These are phyloP conservation scores for Eucalyptus regnans DNA, from an alignment of 345 rosid species.

Conservation along the genomic window DNA sequence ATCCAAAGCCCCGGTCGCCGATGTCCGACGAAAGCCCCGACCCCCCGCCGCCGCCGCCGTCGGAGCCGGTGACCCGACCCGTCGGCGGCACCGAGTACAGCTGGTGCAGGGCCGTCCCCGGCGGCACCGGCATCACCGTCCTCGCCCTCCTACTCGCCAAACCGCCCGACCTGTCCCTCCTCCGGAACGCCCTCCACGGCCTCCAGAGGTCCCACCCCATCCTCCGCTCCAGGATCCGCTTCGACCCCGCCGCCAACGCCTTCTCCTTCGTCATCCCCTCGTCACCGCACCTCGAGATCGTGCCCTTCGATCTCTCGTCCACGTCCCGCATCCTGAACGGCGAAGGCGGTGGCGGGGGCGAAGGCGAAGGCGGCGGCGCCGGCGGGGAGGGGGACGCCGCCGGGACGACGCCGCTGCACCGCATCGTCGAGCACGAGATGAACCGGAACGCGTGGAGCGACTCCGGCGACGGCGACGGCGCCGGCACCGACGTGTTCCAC, in stretches of 20 bases:
- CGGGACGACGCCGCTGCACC: conserved; percentile 10
- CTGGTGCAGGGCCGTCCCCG: conserved; percentile 80
- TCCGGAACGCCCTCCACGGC: conserved; percentile 36
- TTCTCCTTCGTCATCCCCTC: conserved; percentile 51
- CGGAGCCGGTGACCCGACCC: conserved; percentile 24
- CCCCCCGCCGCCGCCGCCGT: neutral
- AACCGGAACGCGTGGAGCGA: conserved; percentile 48
- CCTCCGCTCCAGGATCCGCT: conserved; percentile 62
- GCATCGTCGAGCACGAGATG: conserved; percentile 63
- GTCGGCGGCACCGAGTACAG: conserved; percentile 70
- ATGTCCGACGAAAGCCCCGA: conserved; percentile 5
- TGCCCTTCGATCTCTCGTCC: conserved; percentile 28
- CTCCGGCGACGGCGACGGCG: neutral
- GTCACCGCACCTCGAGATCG: conserved; percentile 29
- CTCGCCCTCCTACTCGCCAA: conserved; percentile 45
- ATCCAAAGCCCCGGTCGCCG: neutral
- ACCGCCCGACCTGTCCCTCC: conserved; percentile 18
- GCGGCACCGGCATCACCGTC: conserved; percentile 85
- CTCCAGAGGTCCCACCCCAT: conserved; percentile 61
- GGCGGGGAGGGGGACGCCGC: neutral
- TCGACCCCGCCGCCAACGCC: conserved; percentile 22
- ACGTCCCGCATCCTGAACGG: conserved; percentile 27
- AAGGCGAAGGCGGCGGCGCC: too few species aligned
- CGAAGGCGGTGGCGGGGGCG: neutral
- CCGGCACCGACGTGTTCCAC: conserved; percentile 23